Conservation (phyloP, 192 early-diverging fungal species). For the Umbelopsis vinacea region DNA sequence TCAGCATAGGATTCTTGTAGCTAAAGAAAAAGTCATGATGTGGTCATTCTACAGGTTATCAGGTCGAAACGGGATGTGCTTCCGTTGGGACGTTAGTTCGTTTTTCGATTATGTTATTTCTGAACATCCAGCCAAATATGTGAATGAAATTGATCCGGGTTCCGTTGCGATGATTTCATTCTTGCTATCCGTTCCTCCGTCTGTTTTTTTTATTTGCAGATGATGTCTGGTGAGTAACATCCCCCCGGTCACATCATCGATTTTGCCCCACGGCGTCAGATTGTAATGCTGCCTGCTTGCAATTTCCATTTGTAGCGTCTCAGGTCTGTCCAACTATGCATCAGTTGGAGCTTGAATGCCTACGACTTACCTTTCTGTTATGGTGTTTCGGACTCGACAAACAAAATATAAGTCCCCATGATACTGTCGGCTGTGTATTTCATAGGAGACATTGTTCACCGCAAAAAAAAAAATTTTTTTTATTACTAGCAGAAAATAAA, state of each 20-base stretch:
- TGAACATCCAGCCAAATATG: not conserved
- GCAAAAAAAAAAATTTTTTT: too few relatives aligned
- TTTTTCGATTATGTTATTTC: not conserved
- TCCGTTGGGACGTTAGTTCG: conserved; percentile 1
- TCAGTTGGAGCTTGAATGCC: not conserved
- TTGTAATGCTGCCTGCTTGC: not conserved
- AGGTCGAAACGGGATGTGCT: not conserved
- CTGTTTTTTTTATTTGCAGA: not conserved
- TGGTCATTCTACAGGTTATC: not conserved
- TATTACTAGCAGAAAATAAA: too few relatives aligned
- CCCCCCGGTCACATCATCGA: not conserved
- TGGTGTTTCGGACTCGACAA: not conserved
- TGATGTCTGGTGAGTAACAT: not conserved
- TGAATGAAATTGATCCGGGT: not conserved
- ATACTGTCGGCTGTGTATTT: too few relatives aligned
- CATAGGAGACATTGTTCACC: too few relatives aligned
- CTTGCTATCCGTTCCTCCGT: not conserved
- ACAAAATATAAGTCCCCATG: too few relatives aligned
- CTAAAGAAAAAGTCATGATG: not conserved
- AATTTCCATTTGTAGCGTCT: not conserved
- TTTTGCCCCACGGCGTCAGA: not conserved
- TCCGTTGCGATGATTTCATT: not conserved
- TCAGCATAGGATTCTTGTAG: too few relatives aligned
- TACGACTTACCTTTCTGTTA: not conserved
- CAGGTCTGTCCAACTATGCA: not conserved